These are phyloP conservation scores for Pseudopithomyces chartarum DNA, from an alignment of 2,329 filamentous ascomycete species.

Conservation along the genomic window DNA sequence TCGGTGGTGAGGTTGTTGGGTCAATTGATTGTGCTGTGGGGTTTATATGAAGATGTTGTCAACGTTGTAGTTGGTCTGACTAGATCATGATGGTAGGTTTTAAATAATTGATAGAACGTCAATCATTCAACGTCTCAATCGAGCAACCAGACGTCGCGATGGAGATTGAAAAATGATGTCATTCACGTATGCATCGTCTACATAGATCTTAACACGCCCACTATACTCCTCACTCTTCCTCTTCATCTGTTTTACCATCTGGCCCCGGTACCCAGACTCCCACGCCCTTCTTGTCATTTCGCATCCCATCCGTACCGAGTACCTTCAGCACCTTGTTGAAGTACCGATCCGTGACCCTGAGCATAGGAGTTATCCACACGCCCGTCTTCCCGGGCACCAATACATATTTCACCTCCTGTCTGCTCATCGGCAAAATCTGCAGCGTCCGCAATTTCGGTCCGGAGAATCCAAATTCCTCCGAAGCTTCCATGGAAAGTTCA, in stretches of 20 bases:
- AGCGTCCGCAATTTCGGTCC: constrained; percentile 81
- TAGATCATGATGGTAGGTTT: too few species aligned
- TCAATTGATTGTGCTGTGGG: too few species aligned
- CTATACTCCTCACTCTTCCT: neutral
- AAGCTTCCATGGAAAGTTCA: constrained; percentile 88
- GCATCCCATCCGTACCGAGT: constrained; percentile 74
- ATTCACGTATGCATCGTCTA: neutral
- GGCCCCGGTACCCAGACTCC: constrained; percentile 45
- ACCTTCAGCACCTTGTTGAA: constrained; percentile 90
- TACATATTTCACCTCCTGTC: constrained; percentile 74
- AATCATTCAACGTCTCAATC: too few species aligned
- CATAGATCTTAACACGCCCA: neutral
- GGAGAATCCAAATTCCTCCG: constrained; percentile 89
- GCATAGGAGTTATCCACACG: constrained; percentile 71
- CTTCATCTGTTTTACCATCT: constrained; percentile 9
- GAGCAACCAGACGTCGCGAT: too few species aligned
- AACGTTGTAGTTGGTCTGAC: too few species aligned
- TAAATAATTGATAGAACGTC: too few species aligned
- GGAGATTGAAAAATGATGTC: neutral
- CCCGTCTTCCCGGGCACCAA: constrained; percentile 67
- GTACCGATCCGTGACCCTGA: constrained; percentile 85
- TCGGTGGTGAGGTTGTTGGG: too few species aligned
- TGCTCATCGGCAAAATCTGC: constrained; percentile 80
- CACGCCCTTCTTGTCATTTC: constrained; percentile 59
- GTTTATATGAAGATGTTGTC: too few species aligned